Conservation (phyloP, 805 yeast genomes). For the Yamadazyma sp. region DNA sequence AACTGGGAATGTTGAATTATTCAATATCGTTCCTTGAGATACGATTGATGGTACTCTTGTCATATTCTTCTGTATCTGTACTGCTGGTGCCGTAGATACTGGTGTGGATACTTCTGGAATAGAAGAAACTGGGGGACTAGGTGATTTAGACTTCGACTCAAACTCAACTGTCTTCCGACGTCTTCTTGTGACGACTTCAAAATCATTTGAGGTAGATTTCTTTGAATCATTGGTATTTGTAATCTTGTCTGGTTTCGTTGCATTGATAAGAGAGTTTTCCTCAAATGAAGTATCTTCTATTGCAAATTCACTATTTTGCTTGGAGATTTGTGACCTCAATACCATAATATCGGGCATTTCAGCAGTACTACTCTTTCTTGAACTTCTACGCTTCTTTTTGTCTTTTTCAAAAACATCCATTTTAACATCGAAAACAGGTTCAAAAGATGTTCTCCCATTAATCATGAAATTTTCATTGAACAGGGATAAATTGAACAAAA, state of each 20-base stretch:
- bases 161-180: conserved; percentile 6
- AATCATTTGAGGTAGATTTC: conserved; percentile 12
- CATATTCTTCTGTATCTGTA: background rate
- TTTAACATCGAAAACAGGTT: conserved; percentile 34
- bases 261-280: background rate
- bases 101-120: background rate
- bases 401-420: conserved; percentile 13
- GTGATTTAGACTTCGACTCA: conserved; percentile 2
- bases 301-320: conserved; percentile 16
- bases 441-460: conserved; percentile 33
- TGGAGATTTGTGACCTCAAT: conserved; percentile 20
- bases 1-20: conserved; percentile 2
- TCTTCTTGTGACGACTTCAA: conserved; percentile 26
- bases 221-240: background rate
- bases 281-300: conserved; percentile 17
- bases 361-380: conserved; percentile 21
- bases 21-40: conserved; percentile 1
- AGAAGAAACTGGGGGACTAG: conserved; percentile 7
- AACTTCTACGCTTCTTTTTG: conserved; percentile 18
- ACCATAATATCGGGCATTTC: conserved; percentile 17
- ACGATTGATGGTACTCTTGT: background rate
- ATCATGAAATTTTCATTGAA: conserved; percentile 34
- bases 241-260: background rate
- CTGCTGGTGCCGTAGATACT: background rate
- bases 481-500: conserved; percentile 16